phyloP scores from a whole-genome alignment of 805 yeast species.

The Metschnikowia hibisci region DNA sequence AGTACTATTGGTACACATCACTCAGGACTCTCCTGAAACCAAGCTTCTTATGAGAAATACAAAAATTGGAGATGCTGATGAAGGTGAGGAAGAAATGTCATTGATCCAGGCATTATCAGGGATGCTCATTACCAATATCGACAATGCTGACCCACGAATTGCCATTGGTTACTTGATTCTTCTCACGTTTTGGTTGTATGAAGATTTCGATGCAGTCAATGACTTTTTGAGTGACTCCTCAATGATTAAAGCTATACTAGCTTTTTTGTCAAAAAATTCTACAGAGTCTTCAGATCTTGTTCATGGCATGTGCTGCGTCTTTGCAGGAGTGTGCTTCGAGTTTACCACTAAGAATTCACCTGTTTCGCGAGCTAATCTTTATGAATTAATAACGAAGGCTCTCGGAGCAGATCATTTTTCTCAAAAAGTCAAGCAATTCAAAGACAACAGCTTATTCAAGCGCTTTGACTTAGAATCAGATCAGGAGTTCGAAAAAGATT shows the following conservation, averaged over 20 bases:
- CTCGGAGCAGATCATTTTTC: constrained; percentile 79
- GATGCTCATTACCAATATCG: constrained; percentile 60
- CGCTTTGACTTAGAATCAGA: constrained; percentile 41
- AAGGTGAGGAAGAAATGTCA: constrained; percentile 66
- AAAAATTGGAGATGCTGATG: constrained; percentile 52
- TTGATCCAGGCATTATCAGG: constrained; percentile 77
- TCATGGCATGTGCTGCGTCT: constrained; percentile 67
- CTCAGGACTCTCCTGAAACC: constrained; percentile 51
- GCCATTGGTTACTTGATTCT: constrained; percentile 76
- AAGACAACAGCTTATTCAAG: constrained; percentile 52
- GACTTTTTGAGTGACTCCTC: constrained; percentile 70
- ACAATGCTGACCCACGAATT: constrained; percentile 64
- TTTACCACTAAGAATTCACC: constrained; percentile 65
- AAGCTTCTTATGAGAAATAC: constrained; percentile 47
- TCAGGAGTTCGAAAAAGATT: constrained; percentile 47
- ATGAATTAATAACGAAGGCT: constrained; percentile 59
- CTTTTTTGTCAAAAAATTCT: constrained; percentile 50
- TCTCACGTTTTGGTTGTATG: constrained; percentile 72
- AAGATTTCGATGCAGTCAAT: constrained; percentile 68
- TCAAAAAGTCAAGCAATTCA: constrained; percentile 67
- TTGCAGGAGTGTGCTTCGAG: constrained; percentile 78
- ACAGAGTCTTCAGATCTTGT: constrained; percentile 51
- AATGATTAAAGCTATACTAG: constrained; percentile 60
- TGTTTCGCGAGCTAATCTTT: constrained; percentile 54
- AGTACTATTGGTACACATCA: constrained; percentile 56